A percentile compares a stretch with the other conserved stretches of the same genome.
Conservation (phyloP, 2,329 filamentous ascomycete species). For the Monosporascus cannonballus region DNA sequence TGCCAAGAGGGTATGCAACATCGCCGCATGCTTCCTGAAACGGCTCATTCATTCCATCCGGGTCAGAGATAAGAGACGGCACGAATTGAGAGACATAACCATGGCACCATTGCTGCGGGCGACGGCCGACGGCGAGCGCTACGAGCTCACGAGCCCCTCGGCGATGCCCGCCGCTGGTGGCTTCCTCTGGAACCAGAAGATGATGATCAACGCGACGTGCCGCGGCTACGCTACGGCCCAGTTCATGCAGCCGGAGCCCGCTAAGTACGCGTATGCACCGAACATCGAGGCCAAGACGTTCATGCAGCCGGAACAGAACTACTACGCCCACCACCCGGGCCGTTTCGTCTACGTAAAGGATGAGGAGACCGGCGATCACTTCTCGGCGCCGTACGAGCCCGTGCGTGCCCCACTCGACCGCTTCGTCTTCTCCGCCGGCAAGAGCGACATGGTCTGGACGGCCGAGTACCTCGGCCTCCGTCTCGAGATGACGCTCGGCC, state of each 20-base stretch:
- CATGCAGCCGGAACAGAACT: slow-evolving; percentile 55
- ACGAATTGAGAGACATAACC: background rate
- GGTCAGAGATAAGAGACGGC: background rate
- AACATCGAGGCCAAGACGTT: slow-evolving; percentile 54
- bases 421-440: slow-evolving; percentile 48
- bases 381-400: slow-evolving; percentile 51
- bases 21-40: background rate
- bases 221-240: slow-evolving; percentile 53
- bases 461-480: slow-evolving; percentile 44
- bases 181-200: slow-evolving; percentile 55
- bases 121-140: slow-evolving; percentile 44
- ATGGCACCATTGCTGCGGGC: slow-evolving; percentile 3
- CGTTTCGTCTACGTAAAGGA: slow-evolving; percentile 56
- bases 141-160: slow-evolving; percentile 49
- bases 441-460: slow-evolving; percentile 49
- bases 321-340: slow-evolving; percentile 52
- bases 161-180: slow-evolving; percentile 49
- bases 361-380: slow-evolving; percentile 42
- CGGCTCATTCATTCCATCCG: too few relatives aligned
- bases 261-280: slow-evolving; percentile 53
- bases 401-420: slow-evolving; percentile 40
- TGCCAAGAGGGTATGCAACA: background rate
- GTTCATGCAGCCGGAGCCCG: slow-evolving; percentile 56
- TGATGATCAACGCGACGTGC: slow-evolving; percentile 56
- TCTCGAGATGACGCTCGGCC: slow-evolving; percentile 43